phyloP scores from a whole-genome alignment of 1,284 basidiomycete genomes.

The Sanghuangporus weigelae region DNA sequence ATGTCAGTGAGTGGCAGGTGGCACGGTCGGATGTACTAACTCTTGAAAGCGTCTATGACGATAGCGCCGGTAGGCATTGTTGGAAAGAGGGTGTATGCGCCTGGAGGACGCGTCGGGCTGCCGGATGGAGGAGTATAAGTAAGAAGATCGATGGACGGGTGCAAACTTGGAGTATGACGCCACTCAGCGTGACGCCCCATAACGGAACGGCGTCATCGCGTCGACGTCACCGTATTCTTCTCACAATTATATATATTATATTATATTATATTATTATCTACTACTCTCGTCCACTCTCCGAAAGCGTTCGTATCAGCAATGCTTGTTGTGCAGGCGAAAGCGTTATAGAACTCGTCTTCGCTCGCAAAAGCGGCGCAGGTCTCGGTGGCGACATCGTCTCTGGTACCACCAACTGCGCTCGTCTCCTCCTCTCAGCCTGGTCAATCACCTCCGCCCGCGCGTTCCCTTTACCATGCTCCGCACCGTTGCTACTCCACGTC shows the following conservation, averaged over 20 bases:
- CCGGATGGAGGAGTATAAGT: not conserved
- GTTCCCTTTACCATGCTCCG: conserved; percentile 25
- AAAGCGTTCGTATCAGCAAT: conserved; percentile 10
- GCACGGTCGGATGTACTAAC: conserved; percentile 32
- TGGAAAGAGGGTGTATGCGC: conserved; percentile 6
- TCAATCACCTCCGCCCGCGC: conserved; percentile 20
- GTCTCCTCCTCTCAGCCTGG: conserved; percentile 37
- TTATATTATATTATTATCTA: not conserved
- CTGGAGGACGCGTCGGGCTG: not conserved
- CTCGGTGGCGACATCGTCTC: conserved; percentile 25
- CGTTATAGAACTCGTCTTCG: conserved; percentile 51
- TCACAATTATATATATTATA: not conserved
- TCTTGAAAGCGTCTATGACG: conserved; percentile 72
- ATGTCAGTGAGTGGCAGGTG: conserved; percentile 10
- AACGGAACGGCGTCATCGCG: not conserved
- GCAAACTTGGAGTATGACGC: not conserved
- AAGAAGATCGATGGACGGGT: conserved; percentile 1
- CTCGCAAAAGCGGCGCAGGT: conserved; percentile 35
- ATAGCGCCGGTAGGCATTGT: conserved; percentile 36
- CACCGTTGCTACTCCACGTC: conserved; percentile 40
- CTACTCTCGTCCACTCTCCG: not conserved
- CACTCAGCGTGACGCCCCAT: not conserved
- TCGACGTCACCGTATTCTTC: not conserved
- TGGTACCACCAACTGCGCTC: conserved; percentile 40
- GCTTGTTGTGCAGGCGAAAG: conserved; percentile 61